Evolutionary conservation across 306 rosid species (phyloP).

Genomic region (Abrus precatorius): DNA sequence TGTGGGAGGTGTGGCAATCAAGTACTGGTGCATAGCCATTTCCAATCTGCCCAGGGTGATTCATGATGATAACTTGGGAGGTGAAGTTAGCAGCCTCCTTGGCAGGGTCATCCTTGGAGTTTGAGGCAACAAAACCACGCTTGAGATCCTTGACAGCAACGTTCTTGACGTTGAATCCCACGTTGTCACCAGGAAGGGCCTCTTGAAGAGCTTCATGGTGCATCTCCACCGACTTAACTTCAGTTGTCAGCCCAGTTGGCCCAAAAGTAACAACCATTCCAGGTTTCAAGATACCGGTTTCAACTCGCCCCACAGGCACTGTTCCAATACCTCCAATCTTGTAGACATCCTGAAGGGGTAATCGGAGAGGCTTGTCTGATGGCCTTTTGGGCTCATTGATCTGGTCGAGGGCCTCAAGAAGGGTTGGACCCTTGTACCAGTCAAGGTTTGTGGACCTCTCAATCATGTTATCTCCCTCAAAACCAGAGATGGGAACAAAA

Average conservation of each 20-base stretch:
- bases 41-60: conserved; percentile 95
- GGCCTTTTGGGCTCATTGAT: conserved; percentile 89
- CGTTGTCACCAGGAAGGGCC: conserved; percentile 92
- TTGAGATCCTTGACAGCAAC: conserved; percentile 96
- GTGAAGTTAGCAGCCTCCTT: conserved; percentile 92
- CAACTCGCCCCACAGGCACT: conserved; percentile 96
- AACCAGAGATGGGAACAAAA: conserved; percentile 93
- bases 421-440: conserved; percentile 99
- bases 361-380: conserved; percentile 85
- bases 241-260: conserved; percentile 81
- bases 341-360: conserved; percentile 97
- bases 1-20: conserved; percentile 90
- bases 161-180: conserved; percentile 93
- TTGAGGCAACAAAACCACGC: conserved; percentile 93
- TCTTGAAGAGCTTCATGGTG: conserved; percentile 85
- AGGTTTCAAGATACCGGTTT: conserved; percentile 79
- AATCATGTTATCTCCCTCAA: conserved; percentile 95
- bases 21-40: conserved; percentile 92
- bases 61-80: conserved; percentile 91
- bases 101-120: conserved; percentile 95
- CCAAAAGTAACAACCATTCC: conserved; percentile 80
- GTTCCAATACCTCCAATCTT: conserved; percentile 98
- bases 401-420: conserved; percentile 87
- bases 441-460: conserved; percentile 92
- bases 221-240: conserved; percentile 93